Base-by-base conservation (phyloP, 768 basidiomycete species). In the Suillus paluster region DNA sequence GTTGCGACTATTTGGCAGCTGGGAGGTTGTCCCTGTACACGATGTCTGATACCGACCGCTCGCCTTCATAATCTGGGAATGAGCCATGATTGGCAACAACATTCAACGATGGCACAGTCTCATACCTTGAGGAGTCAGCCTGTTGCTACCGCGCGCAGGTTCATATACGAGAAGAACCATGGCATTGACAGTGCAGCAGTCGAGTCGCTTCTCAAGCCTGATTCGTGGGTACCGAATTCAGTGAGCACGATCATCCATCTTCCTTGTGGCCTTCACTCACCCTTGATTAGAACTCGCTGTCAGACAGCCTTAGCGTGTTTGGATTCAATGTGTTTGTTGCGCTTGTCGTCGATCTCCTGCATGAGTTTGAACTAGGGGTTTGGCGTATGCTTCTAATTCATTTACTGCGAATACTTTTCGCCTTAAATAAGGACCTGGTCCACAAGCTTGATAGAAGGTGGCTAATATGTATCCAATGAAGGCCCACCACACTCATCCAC, bases 161-260 rank as follows among this genome's bases (percentile, higher is more conserved):
- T 77, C 3, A 78, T 79, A 63, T 71, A 73, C 7, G 57, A 68
- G 6, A 65, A 58, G 6, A 61, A 78, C 10, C 52, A 50, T 2
- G 7, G 38, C 2, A 8, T 17, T 5, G 70, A 63, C 14, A 67
- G 75, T 41, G 57, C 77, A 0, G 73, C 71, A 0, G 69, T 75
- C 15, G 78, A 80, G 60, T 58, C 77, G 6, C 66, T 80, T 69
- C 79, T 79, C 63, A 77, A 79, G 58, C 61, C 76, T 61, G 77
- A 79, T n/a, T 9, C 54, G 0, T 19, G 17, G 2, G 63, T 63
- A n/a, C 21, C 46, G 2, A 54, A 61, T 7, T 19, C 49, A 0
- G 56, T 23, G 15, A 67, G 71, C 1, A 36, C 58, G 0, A 68
- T 74, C 45, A 36, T 36, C 10, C 10, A 11, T 36, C 10, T 36